A percentile compares a stretch with the other conserved stretches of the same genome.
Evolutionary conservation across 2,329 filamentous ascomycete genomes (phyloP).

Genomic region (Arthrobotrys sphaeroides): DNA sequence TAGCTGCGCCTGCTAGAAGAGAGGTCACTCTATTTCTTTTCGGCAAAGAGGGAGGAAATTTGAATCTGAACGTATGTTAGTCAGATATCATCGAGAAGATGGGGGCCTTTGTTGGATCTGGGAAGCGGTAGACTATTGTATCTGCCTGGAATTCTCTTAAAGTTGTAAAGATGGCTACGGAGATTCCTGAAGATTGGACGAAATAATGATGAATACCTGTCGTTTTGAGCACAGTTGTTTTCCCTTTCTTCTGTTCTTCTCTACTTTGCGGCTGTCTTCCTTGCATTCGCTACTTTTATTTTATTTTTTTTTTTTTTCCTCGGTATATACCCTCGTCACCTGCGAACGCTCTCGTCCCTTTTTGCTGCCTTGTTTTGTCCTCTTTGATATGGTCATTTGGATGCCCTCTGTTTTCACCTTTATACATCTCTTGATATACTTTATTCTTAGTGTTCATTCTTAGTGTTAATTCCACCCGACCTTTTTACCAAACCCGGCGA

Average conservation of each 20-base stretch:
- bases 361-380: too few relatives aligned
- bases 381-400: background rate
- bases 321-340: slow-evolving; percentile 9
- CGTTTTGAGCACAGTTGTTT: background rate
- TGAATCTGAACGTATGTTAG: background rate
- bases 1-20: slow-evolving; percentile 82
- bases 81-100: background rate
- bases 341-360: background rate
- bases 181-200: slow-evolving; percentile 10
- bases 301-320: background rate
- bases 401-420: background rate
- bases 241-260: background rate
- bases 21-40: background rate
- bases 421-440: slow-evolving; percentile 3
- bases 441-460: slow-evolving; percentile 27
- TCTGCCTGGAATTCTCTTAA: slow-evolving; percentile 4
- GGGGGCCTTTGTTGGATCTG: background rate
- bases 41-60: too few relatives aligned
- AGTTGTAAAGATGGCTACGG: slow-evolving; percentile 40
- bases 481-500: background rate
- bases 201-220: slow-evolving; percentile 19
- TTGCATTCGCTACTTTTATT: slow-evolving; percentile 3
- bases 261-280: background rate
- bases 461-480: slow-evolving; percentile 2
- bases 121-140: background rate